These are phyloP conservation scores for Babesia gibsoni DNA, from an alignment of 169 alveolate genomes.

Conservation along the genomic window DNA sequence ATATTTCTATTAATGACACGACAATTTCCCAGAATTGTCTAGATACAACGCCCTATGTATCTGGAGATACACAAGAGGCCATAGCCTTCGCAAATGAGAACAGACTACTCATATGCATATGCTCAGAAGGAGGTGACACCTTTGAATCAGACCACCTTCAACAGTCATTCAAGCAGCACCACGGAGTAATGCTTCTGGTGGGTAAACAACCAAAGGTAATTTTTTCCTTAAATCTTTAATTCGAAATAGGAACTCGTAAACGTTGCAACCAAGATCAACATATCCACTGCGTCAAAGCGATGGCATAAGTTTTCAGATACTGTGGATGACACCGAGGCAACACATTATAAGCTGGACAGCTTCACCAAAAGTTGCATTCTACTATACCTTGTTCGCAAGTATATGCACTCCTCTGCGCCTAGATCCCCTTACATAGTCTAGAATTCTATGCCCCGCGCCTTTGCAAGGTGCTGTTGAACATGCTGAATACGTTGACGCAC, in stretches of 20 bases:
- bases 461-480: slow-evolving; percentile 32
- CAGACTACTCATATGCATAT: slow-evolving; percentile 29
- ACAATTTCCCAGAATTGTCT: slow-evolving; percentile 46
- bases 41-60: slow-evolving; percentile 51
- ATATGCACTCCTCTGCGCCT: slow-evolving; percentile 7
- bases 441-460: slow-evolving; percentile 18
- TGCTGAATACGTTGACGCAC: slow-evolving; percentile 29
- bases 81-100: slow-evolving; percentile 52
- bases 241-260: slow-evolving; percentile 35
- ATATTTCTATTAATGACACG: not conserved
- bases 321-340: not conserved
- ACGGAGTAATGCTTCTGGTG: slow-evolving; percentile 48
- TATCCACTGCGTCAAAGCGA: not conserved
- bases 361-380: slow-evolving; percentile 26
- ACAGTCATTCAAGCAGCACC: slow-evolving; percentile 16
- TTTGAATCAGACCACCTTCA: slow-evolving; percentile 25
- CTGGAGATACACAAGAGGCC: slow-evolving; percentile 38
- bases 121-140: slow-evolving; percentile 27
- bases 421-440: slow-evolving; percentile 31
- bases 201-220: slow-evolving; percentile 53
- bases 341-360: slow-evolving; percentile 11
- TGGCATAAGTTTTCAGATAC: not conserved
- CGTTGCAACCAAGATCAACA: slow-evolving; percentile 32
- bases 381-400: slow-evolving; percentile 35
- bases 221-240: not conserved